Percentiles rank a stretch among this genome's conserved stretches.
phyloP scores from a whole-genome alignment of 2,329 filamentous ascomycete species.

The Xylaria polymorpha region DNA sequence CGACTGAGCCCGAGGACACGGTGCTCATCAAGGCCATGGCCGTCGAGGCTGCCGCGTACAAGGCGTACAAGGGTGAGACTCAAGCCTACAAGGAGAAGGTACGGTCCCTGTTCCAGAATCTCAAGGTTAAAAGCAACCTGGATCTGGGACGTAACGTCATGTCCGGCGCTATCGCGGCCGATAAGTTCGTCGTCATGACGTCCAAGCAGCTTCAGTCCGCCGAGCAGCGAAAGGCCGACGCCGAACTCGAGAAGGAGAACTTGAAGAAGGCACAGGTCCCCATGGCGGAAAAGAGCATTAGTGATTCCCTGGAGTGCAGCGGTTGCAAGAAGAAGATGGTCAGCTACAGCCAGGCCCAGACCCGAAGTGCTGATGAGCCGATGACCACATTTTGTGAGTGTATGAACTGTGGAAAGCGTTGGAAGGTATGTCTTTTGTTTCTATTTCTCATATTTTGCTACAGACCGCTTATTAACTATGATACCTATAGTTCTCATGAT shows the following conservation, averaged over 20 bases:
- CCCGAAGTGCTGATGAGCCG: constrained; percentile 93
- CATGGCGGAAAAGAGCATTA: constrained; percentile 90
- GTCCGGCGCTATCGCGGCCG: constrained; percentile 75
- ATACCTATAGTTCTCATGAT: constrained; percentile 46
- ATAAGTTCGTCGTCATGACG: constrained; percentile 85
- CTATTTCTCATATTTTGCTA: constrained; percentile 25
- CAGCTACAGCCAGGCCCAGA: constrained; percentile 96
- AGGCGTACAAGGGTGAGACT: constrained; percentile 75
- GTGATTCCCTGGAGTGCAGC: constrained; percentile 86
- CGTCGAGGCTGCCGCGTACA: constrained; percentile 82
- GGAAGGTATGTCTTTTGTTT: constrained; percentile 69
- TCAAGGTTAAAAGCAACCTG: constrained; percentile 91
- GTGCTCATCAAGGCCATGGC: constrained; percentile 82
- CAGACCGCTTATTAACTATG: constrained; percentile 33
- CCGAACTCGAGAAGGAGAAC: constrained; percentile 86
- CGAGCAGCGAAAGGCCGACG: constrained; percentile 80
- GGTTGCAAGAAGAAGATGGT: constrained; percentile 95
- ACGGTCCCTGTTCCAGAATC: constrained; percentile 90
- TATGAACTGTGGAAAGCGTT: constrained; percentile 74
- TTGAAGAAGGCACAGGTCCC: constrained; percentile 98
- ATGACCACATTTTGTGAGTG: constrained; percentile 83
- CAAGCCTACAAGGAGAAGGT: constrained; percentile 87
- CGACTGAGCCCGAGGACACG: constrained; percentile 74
- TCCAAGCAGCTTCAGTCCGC: constrained; percentile 92
- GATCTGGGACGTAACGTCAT: constrained; percentile 81